Evolutionary conservation across 2,329 filamentous ascomycete genomes (phyloP), one percentile per base, ranked within the genome.

Genomic region (Thelonectria olida): DNA sequence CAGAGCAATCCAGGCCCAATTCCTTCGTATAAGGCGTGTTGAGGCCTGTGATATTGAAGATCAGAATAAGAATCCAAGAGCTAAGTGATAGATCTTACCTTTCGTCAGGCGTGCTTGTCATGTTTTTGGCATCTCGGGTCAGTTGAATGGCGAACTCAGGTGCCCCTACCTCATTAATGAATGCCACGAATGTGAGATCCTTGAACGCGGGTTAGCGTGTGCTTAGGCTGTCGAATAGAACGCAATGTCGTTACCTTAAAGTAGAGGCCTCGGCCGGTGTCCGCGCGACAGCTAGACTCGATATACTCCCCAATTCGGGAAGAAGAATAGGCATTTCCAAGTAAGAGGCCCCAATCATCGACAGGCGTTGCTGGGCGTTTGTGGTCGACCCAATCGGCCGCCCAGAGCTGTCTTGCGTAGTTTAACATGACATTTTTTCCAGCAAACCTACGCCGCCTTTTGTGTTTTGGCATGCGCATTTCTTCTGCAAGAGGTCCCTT

Each of bases 211-310:
- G 19, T 44, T 25, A 41, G 22, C 19, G n/a, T 41, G 19, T 44
- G 19, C 41, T 20, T 44, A 23, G 41, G 19, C 19, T 44, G 17
- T 15, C 12, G 15, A 25, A 41, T 41, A 6, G n/a, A 51, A 41
- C 8, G n/a, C n/a, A 51, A 51, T 10, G 28, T 12, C n/a, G n/a
- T 51, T 51, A 51, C 48, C 48, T 51, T 51, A 12, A 51, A 51
- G 9, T 51, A n/a, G 13, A 51, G 34, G 48, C 48, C 34, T 27
- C 13, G 19, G 15, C 34, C 15, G 15, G 48, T 51, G 8, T 34
- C 15, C 20, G 13, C n/a, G 9, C 22, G 22, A 23, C 5, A 27
- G 34, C 31, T 27, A 22, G 48, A 51, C 48, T 51, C 22, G n/a
- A 51, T 41, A 12, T 51, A 39, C 34, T 51, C 48, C 22, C 34